Evolutionary conservation across 176 grass and related monocot species (phyloP), one percentile per base, ranked within the genome.

Genomic region (Avena atlantica): DNA sequence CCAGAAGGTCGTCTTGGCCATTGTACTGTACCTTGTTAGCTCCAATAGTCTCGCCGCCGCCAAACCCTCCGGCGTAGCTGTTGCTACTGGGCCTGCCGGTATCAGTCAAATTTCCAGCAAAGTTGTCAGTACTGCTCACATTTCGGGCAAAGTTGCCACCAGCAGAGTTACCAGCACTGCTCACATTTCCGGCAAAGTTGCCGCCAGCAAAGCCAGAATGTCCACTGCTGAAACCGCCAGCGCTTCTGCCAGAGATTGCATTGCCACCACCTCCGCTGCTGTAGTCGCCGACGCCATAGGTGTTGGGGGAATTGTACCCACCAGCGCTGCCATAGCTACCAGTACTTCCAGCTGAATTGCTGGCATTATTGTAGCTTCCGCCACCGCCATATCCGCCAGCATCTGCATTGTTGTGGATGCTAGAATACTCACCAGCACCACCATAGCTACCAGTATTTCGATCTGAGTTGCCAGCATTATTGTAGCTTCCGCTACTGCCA

Each of bases 1-100:
- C 88, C 8, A 92, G 55, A 27, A 86, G 79, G 31, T 91, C 87
- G 49, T 88, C 87, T 68, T 88, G 81, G 82, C 79, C 87, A 74
- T 87, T 89, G 78, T 70, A 87, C 31, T 91, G 85, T 11, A 74
- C 78, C 56, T 83, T 66, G 80, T 79, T 83, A 47, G 68, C 29
- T 19, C 34, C 81, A 68, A 60, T 12, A 7, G 17, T 24, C 7
- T 61, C 56, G 0, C n/a, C 9, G 2, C 42, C 59, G 14, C 75
- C 81, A 62, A 79, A 89, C 15, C 74, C 58, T 29, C 57, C 48
- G 0, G 56, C 3, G 1, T 19, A 31, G 24, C 23, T 49, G 14
- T 62, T 37, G 47, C 68, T 49, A 75, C 63, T 49, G 59, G 65
- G 65, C 67, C 80, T 60, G 21, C 84, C 78, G 3, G 66, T 70